phyloP scores from a whole-genome alignment of 1,284 basidiomycete genomes.

The Ceratobasidium sp. region DNA sequence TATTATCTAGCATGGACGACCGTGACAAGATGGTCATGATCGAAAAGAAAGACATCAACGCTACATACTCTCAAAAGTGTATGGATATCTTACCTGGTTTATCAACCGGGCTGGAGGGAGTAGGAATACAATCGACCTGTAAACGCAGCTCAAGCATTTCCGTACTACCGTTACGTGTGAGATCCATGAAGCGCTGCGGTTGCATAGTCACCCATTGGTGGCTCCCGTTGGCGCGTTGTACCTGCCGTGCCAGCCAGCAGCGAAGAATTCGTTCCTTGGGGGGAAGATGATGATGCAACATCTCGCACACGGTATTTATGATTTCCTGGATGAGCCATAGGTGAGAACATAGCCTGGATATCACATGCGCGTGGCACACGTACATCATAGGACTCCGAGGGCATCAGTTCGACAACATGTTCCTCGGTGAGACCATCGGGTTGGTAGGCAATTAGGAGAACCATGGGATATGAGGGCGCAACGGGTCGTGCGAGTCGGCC shows the following conservation, averaged over 20 bases:
- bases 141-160: conserved; percentile 29
- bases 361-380: conserved; percentile 8
- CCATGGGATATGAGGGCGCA: conserved; percentile 5
- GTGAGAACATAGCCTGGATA: not conserved
- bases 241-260: conserved; percentile 10
- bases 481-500: conserved; percentile 3
- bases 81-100: not conserved
- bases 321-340: not conserved
- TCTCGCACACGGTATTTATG: conserved; percentile 26
- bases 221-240: conserved; percentile 3
- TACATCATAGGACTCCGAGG: conserved; percentile 39
- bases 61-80: not conserved
- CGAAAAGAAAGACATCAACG: not conserved
- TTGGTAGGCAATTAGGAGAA: conserved; percentile 24
- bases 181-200: conserved; percentile 6
- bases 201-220: conserved; percentile 18
- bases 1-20: not conserved
- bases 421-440: conserved; percentile 13
- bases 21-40: not conserved
- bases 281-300: conserved; percentile 26
- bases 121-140: not conserved
- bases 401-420: conserved; percentile 7
- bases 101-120: not conserved
- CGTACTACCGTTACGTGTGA: not conserved
- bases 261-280: conserved; percentile 13